Base-by-base conservation (phyloP, 306 rosid species). In the Sphenostylis stenocarpa region DNA sequence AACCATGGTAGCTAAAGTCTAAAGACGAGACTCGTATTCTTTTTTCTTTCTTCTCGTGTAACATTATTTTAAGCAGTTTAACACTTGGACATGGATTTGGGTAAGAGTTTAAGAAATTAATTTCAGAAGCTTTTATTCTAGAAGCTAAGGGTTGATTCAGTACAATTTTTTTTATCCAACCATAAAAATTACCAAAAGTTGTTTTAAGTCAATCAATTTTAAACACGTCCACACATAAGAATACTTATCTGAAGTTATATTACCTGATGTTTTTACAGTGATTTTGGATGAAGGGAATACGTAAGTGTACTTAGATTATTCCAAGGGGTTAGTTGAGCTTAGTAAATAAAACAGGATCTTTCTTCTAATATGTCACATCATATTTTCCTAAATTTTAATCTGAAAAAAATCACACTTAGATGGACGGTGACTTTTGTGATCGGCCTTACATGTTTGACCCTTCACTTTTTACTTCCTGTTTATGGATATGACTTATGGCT, bases 381-480 rank as follows among this genome's bases (percentile, higher is more conserved):
- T n/a, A n/a, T n/a, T 34, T 34, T 34, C 39, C 39, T 34, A 34
- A 34, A 34, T 1, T 38, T 38, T 38, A 9, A 38, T 38, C 12
- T 36, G 1, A 38, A 38, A 38, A 31, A 1, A 9, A 8, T 38
- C 41, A 8, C 55, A 19, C 29, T 58, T 72, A 41, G 82, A 79
- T 79, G 83, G 87, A 77, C 74, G 84, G 70, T 85, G 85, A 87
- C 87, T 53, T 82, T 83, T 67, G 86, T 80, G 92, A 69, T 51
- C 49, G 4, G 10, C 45, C 21, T 64, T 49, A 16, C 47, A 26
- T 69, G 5, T 31, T 57, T 55, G 61, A 23, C 52, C 39, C 23
- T 34, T 39, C 20, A 21, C 5, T n/a, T 5, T 9, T 49, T 47
- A 52, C 1, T 65, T 64, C 4, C 20, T 67, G 0, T n/a, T 28